Evolutionary conservation across 2,329 filamentous ascomycete genomes (phyloP), one percentile per base, ranked within the genome.

Genomic region (Teratosphaeria zuluensis): DNA sequence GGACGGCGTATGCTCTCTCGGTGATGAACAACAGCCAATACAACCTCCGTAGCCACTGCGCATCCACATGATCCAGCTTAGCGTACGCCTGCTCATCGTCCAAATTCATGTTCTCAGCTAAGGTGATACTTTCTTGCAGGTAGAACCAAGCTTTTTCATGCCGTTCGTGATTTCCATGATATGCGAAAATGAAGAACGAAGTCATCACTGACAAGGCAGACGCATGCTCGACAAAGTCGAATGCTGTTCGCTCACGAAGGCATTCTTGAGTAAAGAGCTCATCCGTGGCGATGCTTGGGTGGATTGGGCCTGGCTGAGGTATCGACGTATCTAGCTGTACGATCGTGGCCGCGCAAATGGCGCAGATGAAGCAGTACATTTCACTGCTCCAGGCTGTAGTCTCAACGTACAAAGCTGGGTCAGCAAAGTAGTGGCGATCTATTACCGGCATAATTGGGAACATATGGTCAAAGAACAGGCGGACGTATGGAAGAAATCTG

Each of bases 1-100:
- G 70, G 9, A 73, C 69, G 8, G 70, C 70, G 58, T 73, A 73
- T 16, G 70, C 70, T 58, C 70, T 62, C 57, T 73, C 70, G 1
- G 70, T 73, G 56, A 73, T 67, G 63, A 73, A 72, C 9, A 72
- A 66, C 9, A 73, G 59, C 70, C 70, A 73, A 58, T 72, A 73
- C 1, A 73, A 54, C n/a, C 70, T 59, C 51, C 70, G 58, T 31
- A 69, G 62, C 70, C 70, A 73, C 55, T 73, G 70, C 21, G 67
- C 67, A 51, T 73, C 69, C 1, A 64, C 56, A 1, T 66, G 63
- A 32, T 71, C 65, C 3, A 72, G 63, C 54, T 69, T 66, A n/a
- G 61, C 58, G 54, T 72, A 72, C 4, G 62, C 61, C 16, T 65
- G 59, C 53, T 73, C 70, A 33, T 71, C 68, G 56, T 72, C 70